Evolutionary conservation across 805 yeast genomes (phyloP).

Genomic region (Kuraishia hungarica): DNA sequence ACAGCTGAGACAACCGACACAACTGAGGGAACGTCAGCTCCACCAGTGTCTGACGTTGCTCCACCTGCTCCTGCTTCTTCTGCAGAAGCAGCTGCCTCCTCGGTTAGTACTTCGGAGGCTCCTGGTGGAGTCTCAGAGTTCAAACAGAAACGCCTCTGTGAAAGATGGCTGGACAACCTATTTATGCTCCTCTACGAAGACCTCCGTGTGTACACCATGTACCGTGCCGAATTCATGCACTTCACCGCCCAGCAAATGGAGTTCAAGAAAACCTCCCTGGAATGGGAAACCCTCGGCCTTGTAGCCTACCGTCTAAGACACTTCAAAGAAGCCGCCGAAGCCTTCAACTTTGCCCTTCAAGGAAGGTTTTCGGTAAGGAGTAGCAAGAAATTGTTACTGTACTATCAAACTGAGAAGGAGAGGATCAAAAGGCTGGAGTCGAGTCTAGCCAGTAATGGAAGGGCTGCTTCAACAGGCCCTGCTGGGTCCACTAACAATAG

Average conservation of each 20-base stretch:
- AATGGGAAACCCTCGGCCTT: constrained; percentile 89
- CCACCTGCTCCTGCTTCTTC: neutral
- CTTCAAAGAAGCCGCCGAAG: constrained; percentile 77
- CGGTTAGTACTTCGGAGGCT: neutral
- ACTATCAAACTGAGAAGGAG: constrained; percentile 44
- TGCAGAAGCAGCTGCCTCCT: neutral
- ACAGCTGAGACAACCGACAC: no score
- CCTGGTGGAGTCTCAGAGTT: constrained; percentile 29
- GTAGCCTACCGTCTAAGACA: constrained; percentile 84
- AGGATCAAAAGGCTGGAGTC: constrained; percentile 20
- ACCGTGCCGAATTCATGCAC: constrained; percentile 89
- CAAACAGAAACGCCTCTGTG: constrained; percentile 59
- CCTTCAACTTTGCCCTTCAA: constrained; percentile 65
- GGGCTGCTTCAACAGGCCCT: constrained; percentile 2
- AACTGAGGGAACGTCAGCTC: no score
- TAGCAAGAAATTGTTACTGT: constrained; percentile 63
- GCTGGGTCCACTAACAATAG: constrained; percentile 1
- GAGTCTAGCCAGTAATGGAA: constrained; percentile 1
- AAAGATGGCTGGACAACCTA: constrained; percentile 65
- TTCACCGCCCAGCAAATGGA: constrained; percentile 81
- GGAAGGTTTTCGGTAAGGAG: constrained; percentile 77
- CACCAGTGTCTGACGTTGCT: no score
- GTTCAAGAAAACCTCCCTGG: constrained; percentile 69
- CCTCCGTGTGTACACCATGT: constrained; percentile 75
- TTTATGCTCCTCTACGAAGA: constrained; percentile 69